These are phyloP conservation scores for Xylariaceae sp. DNA, from an alignment of 2,329 filamentous ascomycete genomes.

Conservation along the genomic window DNA sequence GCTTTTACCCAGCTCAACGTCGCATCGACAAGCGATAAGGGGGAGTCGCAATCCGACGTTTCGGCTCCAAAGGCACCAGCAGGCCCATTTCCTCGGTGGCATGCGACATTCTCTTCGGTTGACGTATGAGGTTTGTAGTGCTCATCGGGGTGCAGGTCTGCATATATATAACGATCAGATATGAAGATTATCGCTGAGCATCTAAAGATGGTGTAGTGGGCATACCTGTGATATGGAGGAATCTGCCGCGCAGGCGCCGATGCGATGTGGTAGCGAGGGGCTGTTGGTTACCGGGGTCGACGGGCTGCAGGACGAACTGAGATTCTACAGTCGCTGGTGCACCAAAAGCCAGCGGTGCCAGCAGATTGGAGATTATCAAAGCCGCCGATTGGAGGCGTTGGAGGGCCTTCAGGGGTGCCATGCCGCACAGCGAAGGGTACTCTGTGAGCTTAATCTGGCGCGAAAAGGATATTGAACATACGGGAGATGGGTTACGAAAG, in stretches of 20 bases:
- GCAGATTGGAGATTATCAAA: conserved; percentile 36
- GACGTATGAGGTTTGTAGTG: conserved; percentile 84
- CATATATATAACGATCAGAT: conserved; percentile 27
- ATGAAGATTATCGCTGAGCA: neutral
- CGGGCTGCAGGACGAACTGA: conserved; percentile 40
- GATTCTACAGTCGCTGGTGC: conserved; percentile 34
- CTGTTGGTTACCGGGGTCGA: conserved; percentile 27
- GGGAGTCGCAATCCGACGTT: conserved; percentile 87
- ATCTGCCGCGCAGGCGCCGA: conserved; percentile 71
- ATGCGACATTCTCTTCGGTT: conserved; percentile 71
- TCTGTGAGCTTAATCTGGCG: too few relatives aligned
- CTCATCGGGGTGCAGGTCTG: conserved; percentile 91
- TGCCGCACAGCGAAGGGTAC: too few relatives aligned
- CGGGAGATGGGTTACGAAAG: too few relatives aligned
- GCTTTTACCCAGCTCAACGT: conserved; percentile 88
- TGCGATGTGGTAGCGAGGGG: conserved; percentile 30
- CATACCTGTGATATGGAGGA: conserved; percentile 88
- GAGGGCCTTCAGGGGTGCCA: conserved; percentile 32
- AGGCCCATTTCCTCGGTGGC: conserved; percentile 78
- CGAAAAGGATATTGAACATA: too few relatives aligned
- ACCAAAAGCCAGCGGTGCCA: conserved; percentile 37
- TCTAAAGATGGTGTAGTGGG: conserved; percentile 32
- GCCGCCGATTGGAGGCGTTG: conserved; percentile 32
- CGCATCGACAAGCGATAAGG: conserved; percentile 79
- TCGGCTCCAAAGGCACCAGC: conserved; percentile 86